These are phyloP conservation scores for Stagonosporopsis rhizophila DNA, from an alignment of 2,329 filamentous ascomycete species.

Conservation along the genomic window DNA sequence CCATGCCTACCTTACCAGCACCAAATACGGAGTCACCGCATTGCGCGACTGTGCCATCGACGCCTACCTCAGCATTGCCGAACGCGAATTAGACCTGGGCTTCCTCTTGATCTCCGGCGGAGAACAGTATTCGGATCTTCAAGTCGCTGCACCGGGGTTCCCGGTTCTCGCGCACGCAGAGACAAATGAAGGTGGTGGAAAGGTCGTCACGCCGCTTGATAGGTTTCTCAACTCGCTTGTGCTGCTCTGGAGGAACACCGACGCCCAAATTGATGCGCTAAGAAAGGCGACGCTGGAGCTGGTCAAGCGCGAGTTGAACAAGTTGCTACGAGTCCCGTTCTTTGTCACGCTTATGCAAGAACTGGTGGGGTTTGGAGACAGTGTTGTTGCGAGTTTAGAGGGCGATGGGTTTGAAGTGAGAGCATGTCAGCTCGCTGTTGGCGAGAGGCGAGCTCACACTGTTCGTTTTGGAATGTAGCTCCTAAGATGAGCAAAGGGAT, in stretches of 20 bases:
- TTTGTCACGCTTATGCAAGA: conserved; percentile 28
- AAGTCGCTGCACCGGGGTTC: not conserved
- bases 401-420: conserved; percentile 32
- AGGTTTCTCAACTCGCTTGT: conserved; percentile 32
- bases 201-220: conserved; percentile 2
- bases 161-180: not conserved
- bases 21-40: conserved; percentile 28
- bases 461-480: conserved; percentile 1
- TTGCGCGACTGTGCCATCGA: conserved; percentile 21
- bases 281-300: conserved; percentile 25
- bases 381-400: conserved; percentile 23
- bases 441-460: not conserved
- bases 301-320: conserved; percentile 24
- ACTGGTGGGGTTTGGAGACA: conserved; percentile 22
- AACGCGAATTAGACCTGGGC: conserved; percentile 15
- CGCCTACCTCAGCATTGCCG: conserved; percentile 22
- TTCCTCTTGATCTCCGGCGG: not conserved
- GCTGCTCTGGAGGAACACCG: conserved; percentile 34
- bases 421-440: conserved; percentile 5
- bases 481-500: not conserved
- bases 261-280: conserved; percentile 20
- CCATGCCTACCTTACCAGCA: conserved; percentile 32
- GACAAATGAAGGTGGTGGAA: not conserved
- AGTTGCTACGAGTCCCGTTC: conserved; percentile 20
- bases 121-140: not conserved